A percentile compares a stretch with the other conserved stretches of the same genome.
Evolutionary conservation across 129 eudicot genomes (phyloP).

Genomic region (Scalesia atractyloides): DNA sequence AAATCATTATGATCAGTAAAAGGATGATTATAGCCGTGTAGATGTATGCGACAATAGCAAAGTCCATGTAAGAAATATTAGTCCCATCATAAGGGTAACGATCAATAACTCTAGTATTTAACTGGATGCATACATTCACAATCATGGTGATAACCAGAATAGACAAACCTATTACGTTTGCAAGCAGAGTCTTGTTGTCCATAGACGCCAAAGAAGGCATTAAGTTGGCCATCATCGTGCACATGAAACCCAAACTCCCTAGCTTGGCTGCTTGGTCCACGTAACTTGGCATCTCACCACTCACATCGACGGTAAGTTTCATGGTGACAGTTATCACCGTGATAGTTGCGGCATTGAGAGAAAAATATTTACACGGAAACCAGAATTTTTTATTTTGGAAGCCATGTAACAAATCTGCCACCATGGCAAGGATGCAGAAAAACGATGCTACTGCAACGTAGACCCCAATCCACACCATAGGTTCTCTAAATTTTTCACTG

Average conservation of each 20-base stretch:
- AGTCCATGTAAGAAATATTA: not conserved
- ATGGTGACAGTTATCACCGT: slow-evolving; percentile 36
- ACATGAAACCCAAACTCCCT: slow-evolving; percentile 19
- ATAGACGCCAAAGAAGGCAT: slow-evolving; percentile 37
- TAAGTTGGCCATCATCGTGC: slow-evolving; percentile 21
- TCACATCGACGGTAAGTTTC: slow-evolving; percentile 10
- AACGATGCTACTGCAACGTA: slow-evolving; percentile 47
- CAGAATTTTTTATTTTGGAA: slow-evolving; percentile 30
- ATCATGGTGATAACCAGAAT: slow-evolving; percentile 39
- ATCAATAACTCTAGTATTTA: slow-evolving; percentile 21
- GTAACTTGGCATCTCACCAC: slow-evolving; percentile 1
- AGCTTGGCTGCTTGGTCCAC: slow-evolving; percentile 15
- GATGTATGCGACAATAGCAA: not conserved
- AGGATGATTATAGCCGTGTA: slow-evolving; percentile 5
- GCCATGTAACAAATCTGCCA: slow-evolving; percentile 38
- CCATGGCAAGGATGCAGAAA: slow-evolving; percentile 42
- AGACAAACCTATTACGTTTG: slow-evolving; percentile 37
- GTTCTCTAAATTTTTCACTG: slow-evolving; percentile 3
- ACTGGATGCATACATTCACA: slow-evolving; percentile 29
- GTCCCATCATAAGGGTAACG: not conserved
- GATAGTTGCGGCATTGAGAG: slow-evolving; percentile 47
- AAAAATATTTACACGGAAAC: slow-evolving; percentile 46
- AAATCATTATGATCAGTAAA: slow-evolving; percentile 14
- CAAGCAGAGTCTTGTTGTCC: slow-evolving; percentile 26
- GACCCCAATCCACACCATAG: slow-evolving; percentile 50